A percentile compares a stretch with the other conserved stretches of the same genome.
Conservation (phyloP, 352 stramenopile species). For the Pythium biforme region DNA sequence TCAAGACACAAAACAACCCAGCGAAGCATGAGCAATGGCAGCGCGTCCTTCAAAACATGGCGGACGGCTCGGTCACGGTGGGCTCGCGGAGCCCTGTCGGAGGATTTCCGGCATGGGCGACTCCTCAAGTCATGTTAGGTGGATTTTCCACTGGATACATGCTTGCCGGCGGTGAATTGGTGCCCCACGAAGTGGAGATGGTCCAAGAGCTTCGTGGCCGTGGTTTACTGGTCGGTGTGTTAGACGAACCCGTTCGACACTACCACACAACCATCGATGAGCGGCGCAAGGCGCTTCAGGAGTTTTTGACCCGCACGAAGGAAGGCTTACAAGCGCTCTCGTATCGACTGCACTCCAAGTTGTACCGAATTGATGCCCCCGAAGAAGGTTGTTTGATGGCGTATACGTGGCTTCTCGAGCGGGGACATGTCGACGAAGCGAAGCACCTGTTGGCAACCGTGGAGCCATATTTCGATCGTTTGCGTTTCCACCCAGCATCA, state of each 20-base stretch:
- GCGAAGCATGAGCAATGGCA: conserved; percentile 14
- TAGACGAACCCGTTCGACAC: neutral
- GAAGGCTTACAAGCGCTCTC: neutral
- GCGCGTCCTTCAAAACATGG: conserved; percentile 13
- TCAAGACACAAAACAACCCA: conserved; percentile 6
- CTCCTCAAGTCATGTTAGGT: conserved; percentile 17
- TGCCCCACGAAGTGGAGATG: conserved; percentile 7
- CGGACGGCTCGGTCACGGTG: conserved; percentile 5
- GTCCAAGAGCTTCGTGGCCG: neutral
- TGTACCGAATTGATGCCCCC: conserved; percentile 17
- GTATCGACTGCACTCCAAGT: conserved; percentile 23
- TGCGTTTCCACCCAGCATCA: conserved; percentile 21
- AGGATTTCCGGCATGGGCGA: conserved; percentile 17
- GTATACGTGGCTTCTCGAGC: conserved; percentile 23
- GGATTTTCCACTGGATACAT: conserved; percentile 19
- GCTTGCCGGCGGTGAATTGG: conserved; percentile 9
- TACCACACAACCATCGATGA: neutral
- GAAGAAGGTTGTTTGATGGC: conserved; percentile 29
- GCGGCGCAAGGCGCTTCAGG: neutral
- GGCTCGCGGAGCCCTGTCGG: conserved; percentile 4
- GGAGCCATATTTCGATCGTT: conserved; percentile 12
- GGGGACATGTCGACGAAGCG: conserved; percentile 1
- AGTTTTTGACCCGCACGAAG: neutral
- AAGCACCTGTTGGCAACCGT: conserved; percentile 14
- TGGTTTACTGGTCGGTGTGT: neutral